Evolutionary conservation across 345 rosid genomes (phyloP).

Genomic region (Eucalyptus microcorys): DNA sequence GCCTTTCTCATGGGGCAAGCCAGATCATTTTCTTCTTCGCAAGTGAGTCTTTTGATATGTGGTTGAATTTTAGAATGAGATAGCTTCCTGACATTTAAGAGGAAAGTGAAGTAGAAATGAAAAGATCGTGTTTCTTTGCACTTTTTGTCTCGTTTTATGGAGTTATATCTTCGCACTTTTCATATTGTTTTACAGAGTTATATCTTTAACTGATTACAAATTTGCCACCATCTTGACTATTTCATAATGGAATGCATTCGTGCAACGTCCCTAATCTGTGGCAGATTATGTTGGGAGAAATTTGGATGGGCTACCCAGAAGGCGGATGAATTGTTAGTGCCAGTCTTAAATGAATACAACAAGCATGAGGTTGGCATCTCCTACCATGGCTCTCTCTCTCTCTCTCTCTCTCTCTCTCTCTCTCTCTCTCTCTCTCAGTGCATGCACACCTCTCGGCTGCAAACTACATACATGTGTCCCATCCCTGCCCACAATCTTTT

Average conservation of each 20-base stretch:
- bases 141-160: neutral
- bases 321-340: conserved; percentile 70
- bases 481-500: neutral
- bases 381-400: neutral
- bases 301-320: conserved; percentile 84
- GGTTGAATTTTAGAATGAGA: neutral
- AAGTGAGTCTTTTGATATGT: conserved; percentile 25
- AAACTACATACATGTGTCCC: neutral
- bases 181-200: neutral
- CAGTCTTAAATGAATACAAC: conserved; percentile 84
- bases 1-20: conserved; percentile 88
- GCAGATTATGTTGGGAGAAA: conserved; percentile 92
- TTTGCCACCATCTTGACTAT: neutral
- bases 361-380: conserved; percentile 61
- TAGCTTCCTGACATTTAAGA: neutral
- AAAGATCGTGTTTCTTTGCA: neutral
- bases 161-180: neutral
- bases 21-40: conserved; percentile 68
- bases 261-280: neutral
- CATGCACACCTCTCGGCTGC: neutral
- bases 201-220: neutral
- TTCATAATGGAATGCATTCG: neutral
- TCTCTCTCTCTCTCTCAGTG: neutral
- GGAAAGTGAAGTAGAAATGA: neutral
- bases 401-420: neutral